Percentiles rank a stretch among this genome's conserved stretches.
These are phyloP conservation scores for Pelargonium myrrhifolium DNA, from an alignment of 441 rosid species.

Conservation along the genomic window DNA sequence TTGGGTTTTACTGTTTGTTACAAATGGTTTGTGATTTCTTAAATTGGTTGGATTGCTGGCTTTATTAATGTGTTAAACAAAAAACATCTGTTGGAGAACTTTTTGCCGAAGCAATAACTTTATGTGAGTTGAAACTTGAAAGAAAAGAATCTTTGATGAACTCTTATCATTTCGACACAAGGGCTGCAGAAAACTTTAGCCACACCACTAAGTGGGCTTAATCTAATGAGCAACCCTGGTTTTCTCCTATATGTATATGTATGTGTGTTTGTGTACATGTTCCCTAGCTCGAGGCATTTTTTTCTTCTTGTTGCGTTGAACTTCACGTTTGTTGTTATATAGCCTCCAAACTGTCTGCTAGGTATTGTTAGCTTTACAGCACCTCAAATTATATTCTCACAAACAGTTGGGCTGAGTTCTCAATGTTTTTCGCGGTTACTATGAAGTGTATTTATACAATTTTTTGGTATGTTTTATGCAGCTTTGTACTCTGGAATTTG, in stretches of 20 bases:
- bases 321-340: background rate
- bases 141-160: too few relatives aligned
- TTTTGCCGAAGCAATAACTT: too few relatives aligned
- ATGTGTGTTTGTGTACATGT: too few relatives aligned
- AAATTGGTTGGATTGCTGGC: background rate
- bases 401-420: background rate
- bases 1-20: background rate
- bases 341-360: background rate
- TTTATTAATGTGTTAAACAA: background rate
- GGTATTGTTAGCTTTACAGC: background rate
- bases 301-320: background rate
- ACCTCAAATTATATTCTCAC: background rate
- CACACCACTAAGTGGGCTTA: background rate
- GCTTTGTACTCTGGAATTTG: constrained; percentile 97
- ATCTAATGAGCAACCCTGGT: background rate
- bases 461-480: constrained; percentile 24
- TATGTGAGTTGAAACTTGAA: too few relatives aligned
- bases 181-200: too few relatives aligned
- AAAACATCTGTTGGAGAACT: background rate
- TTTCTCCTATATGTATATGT: background rate
- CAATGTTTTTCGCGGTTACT: background rate
- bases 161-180: too few relatives aligned
- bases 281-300: background rate
- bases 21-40: background rate
- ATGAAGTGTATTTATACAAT: background rate